phyloP scores from a whole-genome alignment of 2,329 filamentous ascomycete genomes.

The Rutstroemia sp. region DNA sequence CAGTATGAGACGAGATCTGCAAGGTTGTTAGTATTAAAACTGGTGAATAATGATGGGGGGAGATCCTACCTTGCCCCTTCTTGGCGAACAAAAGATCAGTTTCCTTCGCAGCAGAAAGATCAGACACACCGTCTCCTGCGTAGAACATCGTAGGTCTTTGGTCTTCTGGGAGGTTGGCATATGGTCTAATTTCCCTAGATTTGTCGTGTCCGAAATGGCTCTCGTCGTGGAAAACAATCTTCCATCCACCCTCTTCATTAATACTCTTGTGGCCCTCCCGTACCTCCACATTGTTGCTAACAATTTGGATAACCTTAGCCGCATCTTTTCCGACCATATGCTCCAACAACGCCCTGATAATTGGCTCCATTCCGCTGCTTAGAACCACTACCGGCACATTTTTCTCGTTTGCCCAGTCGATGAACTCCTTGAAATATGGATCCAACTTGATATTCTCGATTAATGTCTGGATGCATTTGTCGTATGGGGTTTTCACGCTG shows the following conservation, averaged over 20 bases:
- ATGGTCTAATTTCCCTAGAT: conserved; percentile 81
- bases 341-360: conserved; percentile 77
- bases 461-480: conserved; percentile 72
- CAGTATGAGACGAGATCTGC: conserved; percentile 83
- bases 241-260: conserved; percentile 77
- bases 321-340: conserved; percentile 70
- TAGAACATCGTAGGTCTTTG: conserved; percentile 83
- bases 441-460: conserved; percentile 81
- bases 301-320: conserved; percentile 73
- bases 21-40: conserved; percentile 1
- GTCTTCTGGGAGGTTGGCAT: conserved; percentile 61
- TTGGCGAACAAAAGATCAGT: conserved; percentile 93
- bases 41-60: not conserved
- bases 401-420: conserved; percentile 69
- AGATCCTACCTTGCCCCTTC: conserved; percentile 65
- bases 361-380: conserved; percentile 84
- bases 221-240: conserved; percentile 82
- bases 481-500: conserved; percentile 71
- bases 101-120: conserved; percentile 85
- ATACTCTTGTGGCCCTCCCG: conserved; percentile 59
- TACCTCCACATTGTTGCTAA: conserved; percentile 73
- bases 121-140: conserved; percentile 88
- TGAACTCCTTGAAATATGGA: conserved; percentile 81
- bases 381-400: conserved; percentile 90
- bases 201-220: conserved; percentile 94